These are phyloP conservation scores for Taphrina sp. DNA, from an alignment of 1,139 yeast genomes.

Conservation along the genomic window DNA sequence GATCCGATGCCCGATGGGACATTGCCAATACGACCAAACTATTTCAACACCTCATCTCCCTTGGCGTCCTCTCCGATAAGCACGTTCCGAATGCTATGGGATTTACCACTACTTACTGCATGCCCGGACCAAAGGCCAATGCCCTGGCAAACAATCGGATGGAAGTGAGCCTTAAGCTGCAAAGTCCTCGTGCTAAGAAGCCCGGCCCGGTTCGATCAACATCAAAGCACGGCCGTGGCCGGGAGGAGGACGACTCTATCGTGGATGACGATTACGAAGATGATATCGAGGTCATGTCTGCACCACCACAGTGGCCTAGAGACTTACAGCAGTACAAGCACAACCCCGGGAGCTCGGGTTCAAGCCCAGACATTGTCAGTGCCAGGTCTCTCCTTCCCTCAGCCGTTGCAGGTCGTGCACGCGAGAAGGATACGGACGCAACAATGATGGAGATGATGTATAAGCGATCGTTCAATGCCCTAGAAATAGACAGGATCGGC, in stretches of 20 bases:
- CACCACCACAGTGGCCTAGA: constrained; percentile 3
- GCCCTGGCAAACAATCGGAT: constrained; percentile 10
- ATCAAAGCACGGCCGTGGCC: constrained; percentile 7
- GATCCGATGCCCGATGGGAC: constrained; percentile 50
- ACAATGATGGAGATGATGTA: constrained; percentile 13
- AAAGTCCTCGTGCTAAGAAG: constrained; percentile 18
- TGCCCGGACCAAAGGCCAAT: constrained; percentile 24
- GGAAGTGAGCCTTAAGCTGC: constrained; percentile 22
- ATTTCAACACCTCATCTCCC: constrained; percentile 70
- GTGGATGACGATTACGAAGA: constrained; percentile 10
- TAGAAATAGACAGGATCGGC: constrained; percentile 24
- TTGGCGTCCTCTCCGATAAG: constrained; percentile 68
- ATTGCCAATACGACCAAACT: constrained; percentile 66
- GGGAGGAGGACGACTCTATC: constrained; percentile 8
- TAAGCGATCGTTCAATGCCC: constrained; percentile 7
- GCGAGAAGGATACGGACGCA: constrained; percentile 8
- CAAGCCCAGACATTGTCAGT: background rate
- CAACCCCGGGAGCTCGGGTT: background rate
- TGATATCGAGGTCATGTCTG: background rate
- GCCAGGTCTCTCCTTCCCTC: background rate
- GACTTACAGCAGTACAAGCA: constrained; percentile 10
- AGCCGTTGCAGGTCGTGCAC: constrained; percentile 4
- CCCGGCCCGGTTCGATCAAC: constrained; percentile 1
- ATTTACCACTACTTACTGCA: constrained; percentile 72
- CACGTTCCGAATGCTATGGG: constrained; percentile 69